A percentile compares a stretch with the other conserved stretches of the same genome.
These are phyloP conservation scores for Gossypium australe DNA, from an alignment of 345 rosid species.

Conservation along the genomic window DNA sequence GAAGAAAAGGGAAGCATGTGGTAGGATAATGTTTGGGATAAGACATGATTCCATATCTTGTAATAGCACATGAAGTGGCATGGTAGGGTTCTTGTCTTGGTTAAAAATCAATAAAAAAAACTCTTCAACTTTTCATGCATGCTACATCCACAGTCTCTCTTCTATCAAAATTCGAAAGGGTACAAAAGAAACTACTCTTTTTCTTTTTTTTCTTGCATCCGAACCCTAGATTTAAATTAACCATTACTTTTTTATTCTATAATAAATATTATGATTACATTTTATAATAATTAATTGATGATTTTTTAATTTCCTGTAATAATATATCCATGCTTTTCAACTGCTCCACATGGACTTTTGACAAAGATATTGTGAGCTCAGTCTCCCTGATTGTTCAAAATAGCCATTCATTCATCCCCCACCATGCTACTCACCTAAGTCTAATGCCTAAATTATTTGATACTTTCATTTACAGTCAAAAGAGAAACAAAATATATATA, in stretches of 20 bases:
- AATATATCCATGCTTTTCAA: conserved; percentile 9
- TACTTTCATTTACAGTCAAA: too few species aligned
- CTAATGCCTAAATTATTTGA: too few species aligned
- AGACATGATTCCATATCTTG: conserved; percentile 8
- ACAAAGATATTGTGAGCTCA: neutral
- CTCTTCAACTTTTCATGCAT: conserved; percentile 31
- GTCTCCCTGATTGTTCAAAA: too few species aligned
- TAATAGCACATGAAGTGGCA: conserved; percentile 23
- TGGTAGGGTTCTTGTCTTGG: conserved; percentile 22
- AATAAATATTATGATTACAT: too few species aligned
- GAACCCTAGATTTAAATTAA: too few species aligned
- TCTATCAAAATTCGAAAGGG: neutral
- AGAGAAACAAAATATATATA: too few species aligned
- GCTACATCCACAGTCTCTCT: conserved; percentile 37
- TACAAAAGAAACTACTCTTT: neutral
- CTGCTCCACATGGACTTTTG: conserved; percentile 31
- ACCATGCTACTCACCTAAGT: too few species aligned
- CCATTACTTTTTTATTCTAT: too few species aligned
- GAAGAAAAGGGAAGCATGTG: conserved; percentile 28
- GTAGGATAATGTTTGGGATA: conserved; percentile 28
- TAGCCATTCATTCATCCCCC: too few species aligned
- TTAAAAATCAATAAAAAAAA: neutral
- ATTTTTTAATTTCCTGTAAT: too few species aligned
- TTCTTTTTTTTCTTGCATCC: too few species aligned
- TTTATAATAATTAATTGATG: too few species aligned